Base-by-base conservation (phyloP, 768 basidiomycete species). In the Leccinum sublutescens region DNA sequence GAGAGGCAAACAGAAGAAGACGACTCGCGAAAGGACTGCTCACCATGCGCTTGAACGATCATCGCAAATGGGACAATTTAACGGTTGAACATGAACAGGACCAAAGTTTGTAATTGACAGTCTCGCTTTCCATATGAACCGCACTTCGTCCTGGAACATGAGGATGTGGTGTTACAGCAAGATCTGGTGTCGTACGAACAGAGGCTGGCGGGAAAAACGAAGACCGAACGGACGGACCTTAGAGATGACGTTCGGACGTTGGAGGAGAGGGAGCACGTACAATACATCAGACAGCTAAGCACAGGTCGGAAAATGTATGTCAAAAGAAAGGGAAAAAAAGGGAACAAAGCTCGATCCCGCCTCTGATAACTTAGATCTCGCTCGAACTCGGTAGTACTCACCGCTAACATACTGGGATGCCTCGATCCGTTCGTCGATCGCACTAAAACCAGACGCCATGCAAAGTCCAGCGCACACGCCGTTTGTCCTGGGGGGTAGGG, bases 41-140 rank as follows among this genome's bases (percentile, higher is more conserved):
- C 50, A 76, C 76, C 71, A 21, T 69, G 62, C 2, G 64, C 55
- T 33, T 72, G 66, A 3, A 70, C 34, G 21, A 75, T 56, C 65
- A 79, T 70, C 3, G 63, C 64, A 6, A 61, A 14, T 2, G 74
- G 68, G 48, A 76, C 71, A 23, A 58, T 6, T 51, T 77, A 76
- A 15, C 75, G 75, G 56, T 74, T 69, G 27, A 75, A 57, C 36
- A 76, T 48, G 60, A 77, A 76, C 17, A 76, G 51, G 23, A 68
- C 56, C 48, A 23, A 23, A 23, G 23, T 76, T 77, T 45, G 73
- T 66, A 7, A 66, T 36, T 10, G 74, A 68, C 2, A 58, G 50
- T 25, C n/a, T 62, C 1, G 75, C 73, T 4, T 23, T 62, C 75
- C 75, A 76, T 27, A 76, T 66, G 21, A 68, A 53, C 52, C 48